Conservation (phyloP, 495 filamentous ascomycete species). For the Daldinia grandis region DNA sequence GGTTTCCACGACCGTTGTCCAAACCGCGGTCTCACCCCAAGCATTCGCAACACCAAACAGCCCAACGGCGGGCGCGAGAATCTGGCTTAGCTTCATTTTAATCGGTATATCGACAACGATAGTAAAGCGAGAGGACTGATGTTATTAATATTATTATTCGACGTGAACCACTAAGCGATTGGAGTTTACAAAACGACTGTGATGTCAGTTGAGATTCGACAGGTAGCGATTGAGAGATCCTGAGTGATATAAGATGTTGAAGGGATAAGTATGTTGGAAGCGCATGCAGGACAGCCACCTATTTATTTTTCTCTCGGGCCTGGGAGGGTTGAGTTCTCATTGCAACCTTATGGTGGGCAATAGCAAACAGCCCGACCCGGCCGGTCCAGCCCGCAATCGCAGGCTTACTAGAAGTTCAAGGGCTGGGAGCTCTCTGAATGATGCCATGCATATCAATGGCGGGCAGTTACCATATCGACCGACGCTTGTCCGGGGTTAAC, state of each 20-base stretch:
- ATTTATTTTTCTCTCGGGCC: constrained; percentile 36
- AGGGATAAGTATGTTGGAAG: constrained; percentile 14
- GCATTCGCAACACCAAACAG: constrained; percentile 46
- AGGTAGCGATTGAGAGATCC: constrained; percentile 42
- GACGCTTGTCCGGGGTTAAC: constrained; percentile 32
- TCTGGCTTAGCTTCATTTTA: constrained; percentile 51
- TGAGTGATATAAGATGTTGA: constrained; percentile 36
- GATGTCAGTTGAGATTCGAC: constrained; percentile 40
- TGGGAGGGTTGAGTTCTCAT: constrained; percentile 20
- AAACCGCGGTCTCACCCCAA: constrained; percentile 37
- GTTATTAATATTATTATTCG: constrained; percentile 27
- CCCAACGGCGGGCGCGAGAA: constrained; percentile 48
- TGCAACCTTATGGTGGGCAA: constrained; percentile 40
- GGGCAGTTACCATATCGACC: constrained; percentile 32
- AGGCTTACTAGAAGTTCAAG: constrained; percentile 32
- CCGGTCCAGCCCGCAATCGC: constrained; percentile 40
- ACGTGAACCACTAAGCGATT: constrained; percentile 35
- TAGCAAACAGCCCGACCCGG: constrained; percentile 37
- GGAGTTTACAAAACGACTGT: constrained; percentile 41
- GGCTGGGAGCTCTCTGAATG: constrained; percentile 36
- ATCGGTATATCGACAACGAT: constrained; percentile 24
- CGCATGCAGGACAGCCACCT: constrained; percentile 37
- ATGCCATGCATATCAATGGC: constrained; percentile 34
- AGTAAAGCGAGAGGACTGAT: constrained; percentile 33
- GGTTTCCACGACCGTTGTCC: constrained; percentile 45